phyloP scores from a whole-genome alignment of 1,284 basidiomycete genomes.

The Tetrapyrgos nigripes region DNA sequence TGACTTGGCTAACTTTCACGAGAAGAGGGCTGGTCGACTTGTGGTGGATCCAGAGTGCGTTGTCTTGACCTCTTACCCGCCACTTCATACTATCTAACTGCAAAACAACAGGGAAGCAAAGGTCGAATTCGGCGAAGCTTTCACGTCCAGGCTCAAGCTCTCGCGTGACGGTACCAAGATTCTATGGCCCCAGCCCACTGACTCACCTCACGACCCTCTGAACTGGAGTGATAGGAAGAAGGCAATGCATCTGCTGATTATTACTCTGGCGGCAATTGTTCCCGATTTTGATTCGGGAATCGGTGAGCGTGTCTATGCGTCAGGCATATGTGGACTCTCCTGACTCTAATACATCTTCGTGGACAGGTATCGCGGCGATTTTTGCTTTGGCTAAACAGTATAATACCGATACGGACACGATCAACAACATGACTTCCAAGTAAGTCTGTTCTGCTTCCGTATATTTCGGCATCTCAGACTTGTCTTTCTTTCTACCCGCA shows the following conservation, averaged over 20 bases:
- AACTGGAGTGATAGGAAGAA: slow-evolving; percentile 60
- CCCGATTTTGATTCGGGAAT: slow-evolving; percentile 76
- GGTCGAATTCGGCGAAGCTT: slow-evolving; percentile 54
- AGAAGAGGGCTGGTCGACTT: slow-evolving; percentile 62
- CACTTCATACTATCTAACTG: too few species aligned
- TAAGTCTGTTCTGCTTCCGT: slow-evolving; percentile 30
- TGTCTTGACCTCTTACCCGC: slow-evolving; percentile 4
- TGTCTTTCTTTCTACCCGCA: slow-evolving; percentile 26
- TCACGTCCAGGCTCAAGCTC: slow-evolving; percentile 57
- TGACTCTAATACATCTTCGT: not conserved
- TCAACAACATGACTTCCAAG: slow-evolving; percentile 73
- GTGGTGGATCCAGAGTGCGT: slow-evolving; percentile 66
- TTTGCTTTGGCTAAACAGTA: slow-evolving; percentile 66
- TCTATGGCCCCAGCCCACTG: slow-evolving; percentile 68
- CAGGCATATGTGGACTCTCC: not conserved
- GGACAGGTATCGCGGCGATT: slow-evolving; percentile 60
- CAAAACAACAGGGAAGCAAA: slow-evolving; percentile 66
- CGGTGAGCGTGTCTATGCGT: slow-evolving; percentile 49
- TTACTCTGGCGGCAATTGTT: slow-evolving; percentile 70
- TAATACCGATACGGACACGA: slow-evolving; percentile 60
- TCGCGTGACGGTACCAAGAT: slow-evolving; percentile 54
- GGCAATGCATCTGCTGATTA: slow-evolving; percentile 60
- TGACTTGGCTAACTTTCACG: slow-evolving; percentile 36
- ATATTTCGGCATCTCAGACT: not conserved
- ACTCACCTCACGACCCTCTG: slow-evolving; percentile 69